Evolutionary conservation across 1,284 basidiomycete genomes (phyloP), one percentile per base, ranked within the genome.

Genomic region (Boletellus deceptivus): DNA sequence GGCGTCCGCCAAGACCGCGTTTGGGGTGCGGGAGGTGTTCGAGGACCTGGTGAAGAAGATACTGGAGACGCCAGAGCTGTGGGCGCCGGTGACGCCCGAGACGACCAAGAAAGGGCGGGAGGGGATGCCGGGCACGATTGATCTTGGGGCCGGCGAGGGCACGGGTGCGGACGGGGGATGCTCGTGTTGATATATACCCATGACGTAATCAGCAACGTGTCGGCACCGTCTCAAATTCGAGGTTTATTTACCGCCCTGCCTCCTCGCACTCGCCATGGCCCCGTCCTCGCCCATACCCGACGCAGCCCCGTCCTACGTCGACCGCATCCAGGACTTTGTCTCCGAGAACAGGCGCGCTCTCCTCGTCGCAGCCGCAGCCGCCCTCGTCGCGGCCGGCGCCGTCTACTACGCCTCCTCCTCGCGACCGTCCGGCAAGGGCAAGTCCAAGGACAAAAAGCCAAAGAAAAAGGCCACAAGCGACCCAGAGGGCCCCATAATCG

Each of bases 1-100:
- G 73, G 81, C 85, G 3, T 88, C 89, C 0, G 93, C 93, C 0
- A 96, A 97, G 82, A 94, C 90, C 0, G 79, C 84, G 11, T 75
- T 88, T 0, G 87, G 88, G 11, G 93, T 95, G 3, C 76, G 78
- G 31, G 87, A 92, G 45, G 83, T 87, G 2, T 96, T 97, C 67
- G 77, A 83, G 52, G 86, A 88, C 51, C 81, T 95, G 6, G 92
- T 95, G 11, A 79, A 80, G 62, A 77, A 79, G 70, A 83, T 86
- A 52, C 51, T 87, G 38, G 83, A 85, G 42, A 85, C 84, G 1
- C 83, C 84, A 0, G 85, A 84, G 65, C 69, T 89, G 35, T 87
- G 85, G 84, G 78, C 72, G 24, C 62, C 73, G 34, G 59, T 69
- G 20, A 53, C 58, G 22, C 67, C 65, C 0, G 60, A 55, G 39